These are phyloP conservation scores for Houttuynia cordata DNA, from an alignment of 164 flowering plant genomes.

Conservation along the genomic window DNA sequence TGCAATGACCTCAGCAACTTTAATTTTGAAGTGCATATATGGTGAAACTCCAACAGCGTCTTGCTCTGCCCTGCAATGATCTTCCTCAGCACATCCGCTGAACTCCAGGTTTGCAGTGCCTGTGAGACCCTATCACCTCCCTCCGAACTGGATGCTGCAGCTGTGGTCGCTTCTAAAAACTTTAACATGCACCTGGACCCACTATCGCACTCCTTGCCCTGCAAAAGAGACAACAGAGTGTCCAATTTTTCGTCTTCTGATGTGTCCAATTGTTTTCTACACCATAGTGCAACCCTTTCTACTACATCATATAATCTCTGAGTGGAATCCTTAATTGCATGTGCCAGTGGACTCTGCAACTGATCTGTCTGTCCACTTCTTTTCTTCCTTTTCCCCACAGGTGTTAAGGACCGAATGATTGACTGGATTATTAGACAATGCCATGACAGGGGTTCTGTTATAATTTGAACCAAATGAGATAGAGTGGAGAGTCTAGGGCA, in stretches of 20 bases:
- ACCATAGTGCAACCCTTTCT: slow-evolving; percentile 44
- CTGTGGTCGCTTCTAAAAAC: slow-evolving; percentile 20
- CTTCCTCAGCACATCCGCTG: slow-evolving; percentile 44
- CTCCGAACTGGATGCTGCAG: slow-evolving; percentile 22
- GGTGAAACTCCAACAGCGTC: slow-evolving; percentile 31
- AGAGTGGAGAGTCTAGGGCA: slow-evolving; percentile 29
- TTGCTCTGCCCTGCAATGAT: slow-evolving; percentile 26
- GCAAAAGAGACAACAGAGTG: slow-evolving; percentile 24
- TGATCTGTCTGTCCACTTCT: slow-evolving; percentile 42
- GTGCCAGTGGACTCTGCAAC: slow-evolving; percentile 19
- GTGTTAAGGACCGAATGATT: slow-evolving; percentile 45
- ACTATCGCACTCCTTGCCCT: slow-evolving; percentile 16
- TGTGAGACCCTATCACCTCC: slow-evolving; percentile 33
- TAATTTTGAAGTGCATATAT: slow-evolving; percentile 44
- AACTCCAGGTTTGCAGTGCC: slow-evolving; percentile 45
- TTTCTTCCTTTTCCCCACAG: slow-evolving; percentile 76
- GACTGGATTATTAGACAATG: slow-evolving; percentile 67
- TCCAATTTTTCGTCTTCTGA: slow-evolving; percentile 40
- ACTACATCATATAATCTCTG: slow-evolving; percentile 23
- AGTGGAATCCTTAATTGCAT: slow-evolving; percentile 33
- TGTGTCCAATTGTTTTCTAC: slow-evolving; percentile 27
- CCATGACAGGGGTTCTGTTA: slow-evolving; percentile 84
- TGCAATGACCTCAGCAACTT: slow-evolving; percentile 33
- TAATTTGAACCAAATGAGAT: slow-evolving; percentile 40
- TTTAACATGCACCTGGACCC: slow-evolving; percentile 57